Percentiles rank a stretch among this genome's conserved stretches.
Evolutionary conservation across 2,329 filamentous ascomycete species (phyloP).

Genomic region (Camillea tinctor): DNA sequence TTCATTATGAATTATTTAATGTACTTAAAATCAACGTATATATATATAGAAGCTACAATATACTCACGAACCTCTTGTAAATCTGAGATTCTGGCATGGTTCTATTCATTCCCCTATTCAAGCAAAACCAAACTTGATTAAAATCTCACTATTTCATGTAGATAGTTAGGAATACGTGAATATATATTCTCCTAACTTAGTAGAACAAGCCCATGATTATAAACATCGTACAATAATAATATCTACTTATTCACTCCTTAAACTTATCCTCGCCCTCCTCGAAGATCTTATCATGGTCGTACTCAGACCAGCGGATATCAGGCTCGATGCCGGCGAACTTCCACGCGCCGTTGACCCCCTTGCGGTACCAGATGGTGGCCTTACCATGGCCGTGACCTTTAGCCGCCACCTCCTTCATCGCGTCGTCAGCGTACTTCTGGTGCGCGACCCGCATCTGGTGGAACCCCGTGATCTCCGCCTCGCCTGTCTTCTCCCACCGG

Average conservation of each 20-base stretch:
- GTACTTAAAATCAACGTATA: no score
- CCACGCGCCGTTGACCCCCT: constrained; percentile 57
- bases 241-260: neutral
- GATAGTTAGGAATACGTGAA: neutral
- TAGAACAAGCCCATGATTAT: neutral
- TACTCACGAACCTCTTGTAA: no score
- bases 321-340: constrained; percentile 56
- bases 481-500: constrained; percentile 48
- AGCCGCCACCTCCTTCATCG: constrained; percentile 43
- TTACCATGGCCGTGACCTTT: constrained; percentile 57
- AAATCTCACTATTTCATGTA: no score
- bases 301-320: constrained; percentile 54
- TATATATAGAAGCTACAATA: no score
- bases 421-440: constrained; percentile 52
- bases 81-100: no score
- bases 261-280: neutral
- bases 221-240: neutral
- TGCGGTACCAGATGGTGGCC: constrained; percentile 55
- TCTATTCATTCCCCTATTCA: no score
- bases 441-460: constrained; percentile 60
- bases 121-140: no score
- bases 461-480: constrained; percentile 49
- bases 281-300: constrained; percentile 49
- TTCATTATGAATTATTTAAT: no score
- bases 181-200: neutral